These are phyloP conservation scores for Trametes meyenii DNA, from an alignment of 768 basidiomycete genomes.

Conservation along the genomic window DNA sequence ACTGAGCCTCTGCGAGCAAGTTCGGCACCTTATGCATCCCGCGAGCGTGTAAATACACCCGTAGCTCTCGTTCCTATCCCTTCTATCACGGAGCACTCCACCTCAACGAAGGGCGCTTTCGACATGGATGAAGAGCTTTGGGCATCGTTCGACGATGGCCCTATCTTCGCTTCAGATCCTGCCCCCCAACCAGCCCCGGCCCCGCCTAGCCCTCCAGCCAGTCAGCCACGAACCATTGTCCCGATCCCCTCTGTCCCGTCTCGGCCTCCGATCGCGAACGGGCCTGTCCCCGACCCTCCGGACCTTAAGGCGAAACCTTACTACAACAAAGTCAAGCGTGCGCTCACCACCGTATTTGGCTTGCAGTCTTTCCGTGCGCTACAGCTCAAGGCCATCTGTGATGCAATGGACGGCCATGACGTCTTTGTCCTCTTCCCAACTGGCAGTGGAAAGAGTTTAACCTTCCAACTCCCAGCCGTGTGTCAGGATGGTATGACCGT, in stretches of 20 bases:
- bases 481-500: slow-evolving; percentile 81
- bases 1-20: neutral
- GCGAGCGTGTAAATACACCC: too few species aligned
- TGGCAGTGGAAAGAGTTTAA: slow-evolving; percentile 89
- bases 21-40: neutral
- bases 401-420: slow-evolving; percentile 77
- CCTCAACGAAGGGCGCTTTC: neutral
- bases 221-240: neutral
- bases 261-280: neutral
- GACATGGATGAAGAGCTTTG: slow-evolving; percentile 16
- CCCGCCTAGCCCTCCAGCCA: slow-evolving; percentile 12
- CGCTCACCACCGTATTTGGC: slow-evolving; percentile 61
- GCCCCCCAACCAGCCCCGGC: neutral
- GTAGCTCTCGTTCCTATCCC: too few species aligned
- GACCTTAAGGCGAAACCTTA: slow-evolving; percentile 23
- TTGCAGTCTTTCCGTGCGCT: slow-evolving; percentile 74
- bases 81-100: neutral
- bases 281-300: neutral
- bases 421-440: slow-evolving; percentile 97
- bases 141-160: slow-evolving; percentile 10
- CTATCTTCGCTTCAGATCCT: neutral
- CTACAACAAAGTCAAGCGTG: slow-evolving; percentile 42
- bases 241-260: neutral
- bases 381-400: slow-evolving; percentile 85
- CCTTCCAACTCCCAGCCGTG: slow-evolving; percentile 89